Evolutionary conservation across 148 eudicot genomes (phyloP).

Genomic region (Chenopodium suecicum): DNA sequence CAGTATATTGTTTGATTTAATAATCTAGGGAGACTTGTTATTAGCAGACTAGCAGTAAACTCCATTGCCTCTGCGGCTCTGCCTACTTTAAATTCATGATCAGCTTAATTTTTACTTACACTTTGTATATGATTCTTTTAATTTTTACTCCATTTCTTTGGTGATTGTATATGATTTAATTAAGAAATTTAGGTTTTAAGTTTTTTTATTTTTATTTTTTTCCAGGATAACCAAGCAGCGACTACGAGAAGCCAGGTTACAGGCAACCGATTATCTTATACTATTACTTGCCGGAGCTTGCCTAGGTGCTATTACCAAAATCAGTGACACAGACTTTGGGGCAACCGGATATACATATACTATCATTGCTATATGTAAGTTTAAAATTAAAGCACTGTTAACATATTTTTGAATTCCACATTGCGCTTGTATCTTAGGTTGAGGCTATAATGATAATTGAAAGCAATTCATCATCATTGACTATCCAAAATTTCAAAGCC

Average conservation of each 20-base stretch:
- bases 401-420: constrained; percentile 11
- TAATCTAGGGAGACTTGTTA: background rate
- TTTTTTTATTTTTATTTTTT: background rate
- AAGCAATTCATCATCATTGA: background rate
- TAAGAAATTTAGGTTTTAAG: background rate
- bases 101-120: background rate
- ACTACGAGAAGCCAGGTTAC: constrained; percentile 50
- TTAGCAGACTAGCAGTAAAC: background rate
- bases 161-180: background rate
- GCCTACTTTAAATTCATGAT: background rate
- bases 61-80: background rate
- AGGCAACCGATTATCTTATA: constrained; percentile 59
- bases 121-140: background rate
- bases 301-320: constrained; percentile 47
- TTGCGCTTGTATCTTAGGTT: background rate
- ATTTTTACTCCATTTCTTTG: background rate
- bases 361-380: constrained; percentile 63
- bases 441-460: background rate
- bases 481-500: background rate
- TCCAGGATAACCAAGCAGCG: constrained; percentile 54
- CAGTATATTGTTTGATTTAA: background rate
- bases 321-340: constrained; percentile 48
- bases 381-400: background rate
- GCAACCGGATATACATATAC: constrained; percentile 50
- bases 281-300: constrained; percentile 59